Percentiles rank a stretch among this genome's conserved stretches.
Evolutionary conservation across 345 rosid genomes (phyloP).

Genomic region (Euphorbia peplus): DNA sequence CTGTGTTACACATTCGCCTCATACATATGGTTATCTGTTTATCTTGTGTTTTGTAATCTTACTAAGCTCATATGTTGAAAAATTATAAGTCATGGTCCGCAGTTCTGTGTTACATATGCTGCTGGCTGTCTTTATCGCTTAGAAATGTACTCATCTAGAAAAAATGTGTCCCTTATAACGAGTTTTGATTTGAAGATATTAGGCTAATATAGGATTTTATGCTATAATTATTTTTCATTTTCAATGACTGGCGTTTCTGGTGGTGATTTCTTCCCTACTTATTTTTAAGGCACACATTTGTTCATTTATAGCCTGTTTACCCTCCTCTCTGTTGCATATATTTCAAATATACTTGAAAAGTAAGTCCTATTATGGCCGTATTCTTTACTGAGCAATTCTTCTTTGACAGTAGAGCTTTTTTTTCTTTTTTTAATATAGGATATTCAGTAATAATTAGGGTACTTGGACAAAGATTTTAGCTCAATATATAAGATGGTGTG

Average conservation of each 20-base stretch:
- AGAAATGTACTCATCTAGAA: background rate
- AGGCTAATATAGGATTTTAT: background rate
- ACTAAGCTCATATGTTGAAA: background rate
- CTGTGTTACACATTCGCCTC: background rate
- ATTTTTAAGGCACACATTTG: background rate
- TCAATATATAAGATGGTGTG: background rate
- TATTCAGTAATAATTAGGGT: background rate
- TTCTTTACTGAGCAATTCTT: background rate
- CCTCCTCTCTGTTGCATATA: background rate
- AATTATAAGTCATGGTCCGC: background rate
- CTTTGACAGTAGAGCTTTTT: background rate
- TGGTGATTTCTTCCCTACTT: no score
- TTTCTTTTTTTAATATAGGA: background rate
- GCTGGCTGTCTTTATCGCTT: background rate
- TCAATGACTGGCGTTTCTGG: no score
- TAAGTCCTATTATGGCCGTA: background rate
- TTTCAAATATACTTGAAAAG: background rate
- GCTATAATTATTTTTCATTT: background rate
- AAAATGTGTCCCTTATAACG: background rate
- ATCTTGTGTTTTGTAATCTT: background rate
- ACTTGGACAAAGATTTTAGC: background rate
- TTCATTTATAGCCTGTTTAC: no score
- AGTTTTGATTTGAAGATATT: background rate
- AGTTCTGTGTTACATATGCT: background rate
- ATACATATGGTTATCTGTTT: background rate